phyloP scores from a whole-genome alignment of 2,329 filamentous ascomycete genomes.

The Colletotrichum scovillei region DNA sequence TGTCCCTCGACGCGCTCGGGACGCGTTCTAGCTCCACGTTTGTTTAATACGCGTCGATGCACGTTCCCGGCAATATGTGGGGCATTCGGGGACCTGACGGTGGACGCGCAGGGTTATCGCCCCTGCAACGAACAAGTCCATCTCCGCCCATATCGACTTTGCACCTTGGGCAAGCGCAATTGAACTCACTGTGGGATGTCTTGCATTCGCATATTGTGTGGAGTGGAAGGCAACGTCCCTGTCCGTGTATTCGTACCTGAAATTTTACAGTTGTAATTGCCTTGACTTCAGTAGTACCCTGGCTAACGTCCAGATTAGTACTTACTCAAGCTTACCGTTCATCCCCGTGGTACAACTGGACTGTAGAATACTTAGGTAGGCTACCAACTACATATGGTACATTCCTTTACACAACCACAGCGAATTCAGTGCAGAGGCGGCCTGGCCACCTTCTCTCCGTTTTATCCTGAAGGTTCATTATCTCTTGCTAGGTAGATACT shows the following conservation, averaged over 20 bases:
- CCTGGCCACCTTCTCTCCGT: too few relatives aligned
- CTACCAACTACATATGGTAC: too few relatives aligned
- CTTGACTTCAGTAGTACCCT: background rate
- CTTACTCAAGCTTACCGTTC: too few relatives aligned
- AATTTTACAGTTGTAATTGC: background rate
- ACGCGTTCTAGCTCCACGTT: constrained; percentile 28
- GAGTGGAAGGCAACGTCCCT: background rate
- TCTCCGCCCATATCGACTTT: background rate
- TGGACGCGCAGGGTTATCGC: background rate
- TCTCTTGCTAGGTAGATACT: too few relatives aligned
- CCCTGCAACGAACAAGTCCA: constrained; percentile 13
- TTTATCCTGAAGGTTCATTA: too few relatives aligned
- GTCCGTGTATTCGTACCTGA: background rate
- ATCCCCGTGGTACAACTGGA: background rate
- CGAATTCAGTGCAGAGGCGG: too few relatives aligned
- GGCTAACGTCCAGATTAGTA: background rate
- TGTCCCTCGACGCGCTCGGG: constrained; percentile 25
- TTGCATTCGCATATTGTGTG: too few relatives aligned
- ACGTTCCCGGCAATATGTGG: constrained; percentile 16
- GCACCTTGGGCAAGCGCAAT: background rate
- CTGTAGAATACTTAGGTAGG: background rate
- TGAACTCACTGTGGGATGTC: background rate
- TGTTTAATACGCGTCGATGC: constrained; percentile 25
- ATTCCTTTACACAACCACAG: too few relatives aligned
- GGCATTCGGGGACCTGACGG: background rate